Conservation (phyloP, 2,329 filamentous ascomycete species). For the Penicillium sp. region DNA sequence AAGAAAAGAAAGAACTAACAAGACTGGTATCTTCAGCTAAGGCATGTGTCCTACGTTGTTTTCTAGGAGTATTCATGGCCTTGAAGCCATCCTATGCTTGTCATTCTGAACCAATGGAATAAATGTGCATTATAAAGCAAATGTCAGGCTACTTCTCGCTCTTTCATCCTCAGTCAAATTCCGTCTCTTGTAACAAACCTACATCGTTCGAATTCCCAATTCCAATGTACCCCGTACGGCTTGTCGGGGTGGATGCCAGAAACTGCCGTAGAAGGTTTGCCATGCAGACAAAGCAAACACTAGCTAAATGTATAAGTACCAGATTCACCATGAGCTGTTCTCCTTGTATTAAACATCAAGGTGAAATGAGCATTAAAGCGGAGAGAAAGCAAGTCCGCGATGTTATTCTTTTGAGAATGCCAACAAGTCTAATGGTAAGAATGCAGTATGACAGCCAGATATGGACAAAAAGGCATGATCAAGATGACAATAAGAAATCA, state of each 20-base stretch:
- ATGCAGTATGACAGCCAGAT: background rate
- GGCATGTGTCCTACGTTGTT: too few relatives aligned
- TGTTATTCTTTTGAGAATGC: background rate
- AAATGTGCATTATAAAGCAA: too few relatives aligned
- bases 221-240: background rate
- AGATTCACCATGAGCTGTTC: background rate
- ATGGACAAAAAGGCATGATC: constrained; percentile 2
- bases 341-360: background rate
- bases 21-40: too few relatives aligned
- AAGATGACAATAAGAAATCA: constrained; percentile 1
- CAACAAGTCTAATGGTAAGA: background rate
- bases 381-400: background rate
- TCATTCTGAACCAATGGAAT: too few relatives aligned
- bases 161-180: too few relatives aligned
- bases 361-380: background rate
- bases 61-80: too few relatives aligned
- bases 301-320: background rate
- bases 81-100: too few relatives aligned
- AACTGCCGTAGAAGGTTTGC: background rate
- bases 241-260: background rate
- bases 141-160: too few relatives aligned
- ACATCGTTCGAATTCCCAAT: too few relatives aligned
- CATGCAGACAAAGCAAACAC: background rate
- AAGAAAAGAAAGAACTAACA: too few relatives aligned
- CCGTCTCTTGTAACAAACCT: too few relatives aligned